Evolutionary conservation across 2,329 filamentous ascomycete genomes (phyloP).

Genomic region (Colletotrichum coccodes): DNA sequence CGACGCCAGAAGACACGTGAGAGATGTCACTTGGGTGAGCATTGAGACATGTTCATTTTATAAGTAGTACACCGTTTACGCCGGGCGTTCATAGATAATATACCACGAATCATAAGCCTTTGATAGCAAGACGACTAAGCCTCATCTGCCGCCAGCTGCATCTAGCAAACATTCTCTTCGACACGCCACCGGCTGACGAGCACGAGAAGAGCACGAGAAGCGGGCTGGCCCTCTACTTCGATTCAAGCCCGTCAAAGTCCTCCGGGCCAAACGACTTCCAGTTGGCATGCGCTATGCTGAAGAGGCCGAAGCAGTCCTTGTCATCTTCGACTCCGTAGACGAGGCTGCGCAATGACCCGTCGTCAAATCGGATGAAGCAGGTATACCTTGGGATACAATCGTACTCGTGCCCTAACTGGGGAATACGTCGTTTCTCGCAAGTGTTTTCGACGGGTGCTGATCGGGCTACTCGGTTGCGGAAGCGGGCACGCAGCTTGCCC

Average conservation of each 20-base stretch:
- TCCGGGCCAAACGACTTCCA: background rate
- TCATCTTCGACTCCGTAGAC: background rate
- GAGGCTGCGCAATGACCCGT: background rate
- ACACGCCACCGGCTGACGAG: background rate
- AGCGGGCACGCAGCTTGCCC: background rate
- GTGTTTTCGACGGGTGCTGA: no score
- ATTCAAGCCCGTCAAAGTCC: background rate
- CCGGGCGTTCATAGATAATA: background rate
- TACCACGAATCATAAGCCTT: background rate
- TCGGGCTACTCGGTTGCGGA: background rate
- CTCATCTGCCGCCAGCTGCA: background rate
- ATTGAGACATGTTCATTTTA: background rate
- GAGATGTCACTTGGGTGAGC: background rate
- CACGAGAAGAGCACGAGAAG: no score
- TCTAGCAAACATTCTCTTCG: background rate
- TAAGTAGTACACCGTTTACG: background rate
- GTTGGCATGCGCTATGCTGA: background rate
- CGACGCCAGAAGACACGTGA: no score
- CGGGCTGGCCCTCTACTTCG: background rate
- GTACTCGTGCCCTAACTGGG: background rate
- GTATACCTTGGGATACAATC: no score
- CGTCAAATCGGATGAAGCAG: background rate
- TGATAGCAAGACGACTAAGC: no score
- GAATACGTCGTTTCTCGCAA: background rate
- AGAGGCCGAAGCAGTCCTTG: background rate